Percentiles rank a stretch among this genome's conserved stretches.
Evolutionary conservation across 164 flowering plant genomes (phyloP).

Genomic region (Houttuynia cordata): DNA sequence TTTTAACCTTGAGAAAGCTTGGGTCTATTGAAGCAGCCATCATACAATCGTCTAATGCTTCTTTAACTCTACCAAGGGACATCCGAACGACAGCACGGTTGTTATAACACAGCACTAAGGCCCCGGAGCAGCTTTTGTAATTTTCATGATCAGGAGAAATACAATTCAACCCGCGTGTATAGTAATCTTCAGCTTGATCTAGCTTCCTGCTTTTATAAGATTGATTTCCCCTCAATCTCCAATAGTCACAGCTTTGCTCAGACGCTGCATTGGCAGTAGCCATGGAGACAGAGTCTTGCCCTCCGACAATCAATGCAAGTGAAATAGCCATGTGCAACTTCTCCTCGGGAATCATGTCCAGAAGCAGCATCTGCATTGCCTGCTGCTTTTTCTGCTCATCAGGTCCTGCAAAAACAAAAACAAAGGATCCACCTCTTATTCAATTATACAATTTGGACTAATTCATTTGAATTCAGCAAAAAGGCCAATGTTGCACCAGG

Average conservation of each 20-base stretch:
- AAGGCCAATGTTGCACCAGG: no score
- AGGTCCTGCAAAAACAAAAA: no score
- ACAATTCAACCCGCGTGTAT: constrained; percentile 64
- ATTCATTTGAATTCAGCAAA: no score
- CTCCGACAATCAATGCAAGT: no score
- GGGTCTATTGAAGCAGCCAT: constrained; percentile 62
- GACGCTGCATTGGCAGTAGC: constrained; percentile 19
- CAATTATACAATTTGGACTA: no score
- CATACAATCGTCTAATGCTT: constrained; percentile 64
- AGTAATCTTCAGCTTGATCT: constrained; percentile 68
- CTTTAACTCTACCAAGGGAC: constrained; percentile 67
- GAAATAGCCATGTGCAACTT: no score
- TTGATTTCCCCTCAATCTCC: constrained; percentile 89
- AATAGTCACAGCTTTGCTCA: constrained; percentile 62
- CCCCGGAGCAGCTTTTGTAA: constrained; percentile 45
- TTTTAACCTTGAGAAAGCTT: constrained; percentile 50
- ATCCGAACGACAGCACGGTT: constrained; percentile 89
- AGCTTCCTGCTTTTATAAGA: constrained; percentile 65
- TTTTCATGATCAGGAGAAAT: constrained; percentile 41
- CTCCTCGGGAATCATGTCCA: no score
- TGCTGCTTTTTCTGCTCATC: no score
- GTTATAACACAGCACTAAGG: constrained; percentile 80
- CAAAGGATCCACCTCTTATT: no score
- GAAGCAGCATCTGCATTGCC: no score
- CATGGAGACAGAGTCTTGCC: constrained; percentile 12